Percentiles rank a stretch among this genome's conserved stretches.
phyloP scores from a whole-genome alignment of 2,329 filamentous ascomycete species.

The Colletotrichum tropicicola region DNA sequence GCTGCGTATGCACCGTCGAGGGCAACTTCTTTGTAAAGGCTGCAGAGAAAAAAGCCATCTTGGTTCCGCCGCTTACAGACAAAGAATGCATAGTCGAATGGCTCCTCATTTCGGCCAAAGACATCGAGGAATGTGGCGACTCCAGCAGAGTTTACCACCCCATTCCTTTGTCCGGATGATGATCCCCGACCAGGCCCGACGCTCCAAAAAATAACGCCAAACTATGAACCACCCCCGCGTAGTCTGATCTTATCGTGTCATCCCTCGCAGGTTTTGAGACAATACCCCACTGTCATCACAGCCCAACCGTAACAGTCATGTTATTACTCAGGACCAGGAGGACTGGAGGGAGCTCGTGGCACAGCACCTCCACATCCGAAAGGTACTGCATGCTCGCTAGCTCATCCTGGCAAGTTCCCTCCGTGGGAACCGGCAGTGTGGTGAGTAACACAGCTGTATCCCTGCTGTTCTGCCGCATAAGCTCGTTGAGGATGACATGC shows the following conservation, averaged over 20 bases:
- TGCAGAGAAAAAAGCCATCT: conserved; percentile 19
- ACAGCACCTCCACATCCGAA: conserved; percentile 80
- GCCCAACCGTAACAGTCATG: conserved; percentile 86
- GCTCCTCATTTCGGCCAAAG: conserved; percentile 30
- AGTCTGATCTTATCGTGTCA: conserved; percentile 23
- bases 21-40: conserved; percentile 28
- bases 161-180: conserved; percentile 30
- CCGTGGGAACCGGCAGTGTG: conserved; percentile 81
- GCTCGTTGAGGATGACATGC: conserved; percentile 86
- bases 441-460: conserved; percentile 84
- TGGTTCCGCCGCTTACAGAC: conserved; percentile 21
- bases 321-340: conserved; percentile 86
- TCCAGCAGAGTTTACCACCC: conserved; percentile 22
- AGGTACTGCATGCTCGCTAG: conserved; percentile 78
- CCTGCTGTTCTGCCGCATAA: conserved; percentile 74
- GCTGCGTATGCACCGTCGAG: conserved; percentile 26
- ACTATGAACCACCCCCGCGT: conserved; percentile 25
- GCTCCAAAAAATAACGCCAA: conserved; percentile 12
- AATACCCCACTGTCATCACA: conserved; percentile 41
- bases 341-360: conserved; percentile 77
- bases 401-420: conserved; percentile 78
- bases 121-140: conserved; percentile 28
- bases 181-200: conserved; percentile 13
- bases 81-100: conserved; percentile 25
- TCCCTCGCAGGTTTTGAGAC: conserved; percentile 25